phyloP scores from a whole-genome alignment of 306 rosid genomes.

The Trifolium fragiferum region DNA sequence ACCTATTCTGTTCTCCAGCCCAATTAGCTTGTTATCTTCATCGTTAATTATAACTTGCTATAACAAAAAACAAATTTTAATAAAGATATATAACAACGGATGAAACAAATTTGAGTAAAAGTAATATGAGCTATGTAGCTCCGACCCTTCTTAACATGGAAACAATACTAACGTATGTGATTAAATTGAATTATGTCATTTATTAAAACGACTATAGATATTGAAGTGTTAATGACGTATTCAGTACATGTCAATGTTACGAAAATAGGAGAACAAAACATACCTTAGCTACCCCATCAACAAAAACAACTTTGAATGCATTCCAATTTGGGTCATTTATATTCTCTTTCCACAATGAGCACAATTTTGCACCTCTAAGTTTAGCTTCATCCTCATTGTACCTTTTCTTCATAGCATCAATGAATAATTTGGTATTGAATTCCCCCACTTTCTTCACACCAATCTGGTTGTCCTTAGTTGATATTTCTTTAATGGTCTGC shows the following conservation, averaged over 20 bases:
- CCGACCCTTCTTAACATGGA: no score
- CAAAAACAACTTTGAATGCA: conserved; percentile 61
- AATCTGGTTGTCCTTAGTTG: conserved; percentile 44
- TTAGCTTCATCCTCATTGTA: conserved; percentile 75
- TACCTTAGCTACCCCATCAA: conserved; percentile 59
- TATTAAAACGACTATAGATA: no score
- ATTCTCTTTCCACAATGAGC: conserved; percentile 82
- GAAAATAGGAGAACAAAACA: background rate
- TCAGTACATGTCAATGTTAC: no score
- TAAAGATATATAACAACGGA: no score
- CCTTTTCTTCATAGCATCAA: conserved; percentile 68
- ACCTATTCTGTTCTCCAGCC: conserved; percentile 43
- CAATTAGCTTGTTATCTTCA: conserved; percentile 43
- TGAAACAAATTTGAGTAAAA: no score
- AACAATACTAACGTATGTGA: no score
- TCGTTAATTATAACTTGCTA: conserved; percentile 47
- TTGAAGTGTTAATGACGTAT: no score
- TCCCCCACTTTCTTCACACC: conserved; percentile 88
- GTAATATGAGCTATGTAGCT: no score
- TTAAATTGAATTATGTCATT: no score
- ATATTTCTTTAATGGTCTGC: conserved; percentile 65
- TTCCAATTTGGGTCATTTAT: conserved; percentile 90
- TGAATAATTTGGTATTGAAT: conserved; percentile 76
- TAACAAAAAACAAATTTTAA: background rate
- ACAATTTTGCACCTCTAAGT: conserved; percentile 67